phyloP scores from a whole-genome alignment of 495 filamentous ascomycete species.

The Tuber calosporum region DNA sequence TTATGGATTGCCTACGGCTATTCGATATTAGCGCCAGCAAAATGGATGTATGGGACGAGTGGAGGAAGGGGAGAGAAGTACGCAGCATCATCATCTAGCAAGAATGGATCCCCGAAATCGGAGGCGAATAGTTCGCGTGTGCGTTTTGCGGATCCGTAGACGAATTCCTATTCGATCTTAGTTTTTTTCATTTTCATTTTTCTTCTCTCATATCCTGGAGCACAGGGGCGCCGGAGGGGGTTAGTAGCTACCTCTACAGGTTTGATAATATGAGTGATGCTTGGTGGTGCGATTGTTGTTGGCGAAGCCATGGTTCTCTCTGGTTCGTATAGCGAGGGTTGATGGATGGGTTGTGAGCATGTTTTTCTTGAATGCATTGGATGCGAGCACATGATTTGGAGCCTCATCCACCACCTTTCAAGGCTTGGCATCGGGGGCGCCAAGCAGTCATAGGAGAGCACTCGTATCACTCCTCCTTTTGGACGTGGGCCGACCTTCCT shows the following conservation, averaged over 20 bases:
- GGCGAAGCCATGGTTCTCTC: constrained; percentile 24
- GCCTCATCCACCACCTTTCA: not conserved
- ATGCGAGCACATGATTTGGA: not conserved
- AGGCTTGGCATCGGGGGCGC: not conserved
- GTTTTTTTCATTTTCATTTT: too few relatives aligned
- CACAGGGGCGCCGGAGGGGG: not conserved
- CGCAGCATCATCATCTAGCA: constrained; percentile 47
- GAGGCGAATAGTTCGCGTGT: constrained; percentile 59
- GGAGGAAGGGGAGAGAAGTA: constrained; percentile 24
- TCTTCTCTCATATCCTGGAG: constrained; percentile 32
- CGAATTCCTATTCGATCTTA: constrained; percentile 38
- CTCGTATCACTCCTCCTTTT: too few relatives aligned
- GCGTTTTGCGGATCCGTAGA: constrained; percentile 59
- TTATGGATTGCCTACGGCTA: constrained; percentile 35
- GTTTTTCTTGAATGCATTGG: not conserved
- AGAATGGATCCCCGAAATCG: constrained; percentile 48
- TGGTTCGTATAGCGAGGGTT: not conserved
- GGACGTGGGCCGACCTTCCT: too few relatives aligned
- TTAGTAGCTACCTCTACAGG: constrained; percentile 20
- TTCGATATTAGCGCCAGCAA: constrained; percentile 5
- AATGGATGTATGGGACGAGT: not conserved
- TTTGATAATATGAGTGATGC: constrained; percentile 6
- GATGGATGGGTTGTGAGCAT: not conserved
- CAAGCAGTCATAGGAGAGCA: not conserved
- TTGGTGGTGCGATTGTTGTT: constrained; percentile 18